A percentile compares a stretch with the other conserved stretches of the same genome.
Evolutionary conservation across 441 rosid species (phyloP).

Genomic region (Daphne laureola): DNA sequence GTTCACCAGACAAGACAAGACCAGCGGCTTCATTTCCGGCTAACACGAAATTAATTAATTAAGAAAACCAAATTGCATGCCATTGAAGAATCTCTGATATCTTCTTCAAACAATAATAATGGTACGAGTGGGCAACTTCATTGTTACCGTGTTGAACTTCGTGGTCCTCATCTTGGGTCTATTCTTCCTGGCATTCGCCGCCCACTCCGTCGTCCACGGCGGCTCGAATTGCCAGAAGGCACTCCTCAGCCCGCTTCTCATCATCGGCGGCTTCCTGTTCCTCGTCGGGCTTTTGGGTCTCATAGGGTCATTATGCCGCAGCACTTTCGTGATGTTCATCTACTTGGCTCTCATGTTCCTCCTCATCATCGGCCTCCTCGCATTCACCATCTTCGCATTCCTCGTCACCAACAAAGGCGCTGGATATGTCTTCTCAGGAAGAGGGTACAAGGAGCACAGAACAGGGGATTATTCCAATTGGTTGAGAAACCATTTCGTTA

Average conservation of each 20-base stretch:
- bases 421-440: slow-evolving; percentile 4
- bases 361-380: slow-evolving; percentile 21
- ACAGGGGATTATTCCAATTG: slow-evolving; percentile 24
- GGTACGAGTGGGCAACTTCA: slow-evolving; percentile 18
- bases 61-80: too few relatives aligned
- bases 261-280: slow-evolving; percentile 10
- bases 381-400: slow-evolving; percentile 16
- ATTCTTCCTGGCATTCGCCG: neutral
- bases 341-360: slow-evolving; percentile 28
- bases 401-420: slow-evolving; percentile 16
- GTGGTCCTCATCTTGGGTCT: neutral
- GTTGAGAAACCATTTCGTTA: slow-evolving; percentile 21
- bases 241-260: slow-evolving; percentile 18
- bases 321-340: slow-evolving; percentile 19
- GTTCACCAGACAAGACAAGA: too few relatives aligned
- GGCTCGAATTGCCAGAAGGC: slow-evolving; percentile 22
- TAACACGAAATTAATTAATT: too few relatives aligned
- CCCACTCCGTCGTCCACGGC: slow-evolving; percentile 11
- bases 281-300: slow-evolving; percentile 29
- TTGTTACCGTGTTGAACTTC: neutral
- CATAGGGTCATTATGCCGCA: slow-evolving; percentile 15
- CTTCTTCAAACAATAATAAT: slow-evolving; percentile 9
- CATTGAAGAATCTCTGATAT: neutral
- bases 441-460: slow-evolving; percentile 2
- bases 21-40: too few relatives aligned